A percentile compares a stretch with the other conserved stretches of the same genome.
phyloP scores from a whole-genome alignment of 306 rosid species.

The Quercus dentata region DNA sequence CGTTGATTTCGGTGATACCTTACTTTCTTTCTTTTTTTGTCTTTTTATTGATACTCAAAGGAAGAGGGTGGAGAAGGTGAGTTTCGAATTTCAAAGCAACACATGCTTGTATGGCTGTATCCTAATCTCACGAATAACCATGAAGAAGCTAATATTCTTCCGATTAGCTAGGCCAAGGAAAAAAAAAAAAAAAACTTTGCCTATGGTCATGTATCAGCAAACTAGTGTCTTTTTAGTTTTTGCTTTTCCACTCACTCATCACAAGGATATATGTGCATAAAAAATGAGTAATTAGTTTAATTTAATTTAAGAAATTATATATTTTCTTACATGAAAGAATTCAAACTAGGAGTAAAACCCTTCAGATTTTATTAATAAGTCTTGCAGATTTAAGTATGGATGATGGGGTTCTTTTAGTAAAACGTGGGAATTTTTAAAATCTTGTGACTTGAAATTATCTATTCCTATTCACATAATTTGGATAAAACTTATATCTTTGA shows the following conservation, averaged over 20 bases:
- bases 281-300: constrained; percentile 2
- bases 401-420: neutral
- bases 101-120: constrained; percentile 71
- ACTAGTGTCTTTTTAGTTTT: neutral
- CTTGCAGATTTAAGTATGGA: neutral
- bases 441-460: too few relatives aligned
- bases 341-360: neutral
- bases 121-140: constrained; percentile 55
- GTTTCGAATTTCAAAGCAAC: constrained; percentile 73
- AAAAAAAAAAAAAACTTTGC: neutral
- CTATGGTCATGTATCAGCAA: neutral
- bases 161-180: constrained; percentile 21
- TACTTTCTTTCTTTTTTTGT: constrained; percentile 80
- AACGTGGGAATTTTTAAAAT: neutral
- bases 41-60: constrained; percentile 77
- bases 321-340: neutral
- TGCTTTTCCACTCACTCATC: neutral
- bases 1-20: constrained; percentile 96
- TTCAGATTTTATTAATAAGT: neutral
- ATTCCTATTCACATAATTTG: too few relatives aligned
- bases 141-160: constrained; percentile 53
- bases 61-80: constrained; percentile 31
- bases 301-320: neutral
- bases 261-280: constrained; percentile 7
- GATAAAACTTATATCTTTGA: too few relatives aligned